Percentiles rank a stretch among this genome's conserved stretches.
phyloP scores from a whole-genome alignment of 73 alveolate genomes.

The Loxodes magnus region DNA sequence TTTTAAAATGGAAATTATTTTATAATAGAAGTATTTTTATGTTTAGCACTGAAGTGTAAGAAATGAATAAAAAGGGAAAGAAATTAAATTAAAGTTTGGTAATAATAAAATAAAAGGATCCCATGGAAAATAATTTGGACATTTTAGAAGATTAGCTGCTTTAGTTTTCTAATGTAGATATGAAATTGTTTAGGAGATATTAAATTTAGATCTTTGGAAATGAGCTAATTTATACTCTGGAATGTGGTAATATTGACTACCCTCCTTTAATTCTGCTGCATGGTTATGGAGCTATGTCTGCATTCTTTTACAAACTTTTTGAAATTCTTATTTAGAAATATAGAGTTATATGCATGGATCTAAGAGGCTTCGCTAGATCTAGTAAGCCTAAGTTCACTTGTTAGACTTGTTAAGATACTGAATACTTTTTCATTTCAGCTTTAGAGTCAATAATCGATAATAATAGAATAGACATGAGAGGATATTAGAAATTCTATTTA shows the following conservation, averaged over 20 bases:
- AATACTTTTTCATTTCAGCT: conserved; percentile 3
- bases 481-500: background rate
- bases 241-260: background rate
- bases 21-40: too few species aligned
- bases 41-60: too few species aligned
- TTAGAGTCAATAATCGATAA: conserved; percentile 11
- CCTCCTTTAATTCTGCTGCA: conserved; percentile 19
- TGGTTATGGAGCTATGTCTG: conserved; percentile 30
- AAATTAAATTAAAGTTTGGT: too few species aligned
- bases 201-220: too few species aligned
- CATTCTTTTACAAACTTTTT: conserved; percentile 15
- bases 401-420: background rate
- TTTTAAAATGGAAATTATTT: too few species aligned
- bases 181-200: too few species aligned
- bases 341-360: background rate
- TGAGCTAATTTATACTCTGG: too few species aligned
- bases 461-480: background rate
- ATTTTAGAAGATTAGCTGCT: too few species aligned
- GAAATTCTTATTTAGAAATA: conserved; percentile 6
- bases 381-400: conserved; percentile 14
- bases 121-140: too few species aligned
- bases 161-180: too few species aligned
- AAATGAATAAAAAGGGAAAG: too few species aligned
- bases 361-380: conserved; percentile 33
- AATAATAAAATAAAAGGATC: too few species aligned